A percentile compares a stretch with the other conserved stretches of the same genome.
Conservation (phyloP, 768 basidiomycete genomes). For the Mycena epipterygia region DNA sequence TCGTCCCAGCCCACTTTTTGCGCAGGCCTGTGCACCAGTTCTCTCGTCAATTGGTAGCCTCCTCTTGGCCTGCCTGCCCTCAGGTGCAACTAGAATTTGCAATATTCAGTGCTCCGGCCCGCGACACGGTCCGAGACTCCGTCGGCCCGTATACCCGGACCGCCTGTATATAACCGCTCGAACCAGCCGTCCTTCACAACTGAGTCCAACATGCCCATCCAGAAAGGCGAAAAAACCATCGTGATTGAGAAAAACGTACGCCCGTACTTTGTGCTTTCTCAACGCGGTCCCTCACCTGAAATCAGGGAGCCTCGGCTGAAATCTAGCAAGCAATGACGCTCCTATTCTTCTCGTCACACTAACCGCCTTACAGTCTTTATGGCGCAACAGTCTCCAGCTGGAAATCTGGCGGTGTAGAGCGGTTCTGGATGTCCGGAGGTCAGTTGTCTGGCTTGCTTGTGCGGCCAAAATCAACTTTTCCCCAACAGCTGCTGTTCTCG, state of each 20-base stretch:
- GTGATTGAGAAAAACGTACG: not conserved
- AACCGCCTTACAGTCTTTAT: not conserved
- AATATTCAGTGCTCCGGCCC: too few relatives aligned
- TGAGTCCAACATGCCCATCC: not conserved
- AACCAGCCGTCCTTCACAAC: not conserved
- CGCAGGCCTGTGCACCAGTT: too few relatives aligned
- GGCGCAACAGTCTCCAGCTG: not conserved
- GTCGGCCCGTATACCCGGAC: not conserved
- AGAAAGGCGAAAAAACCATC: conserved; percentile 1
- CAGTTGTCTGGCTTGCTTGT: not conserved
- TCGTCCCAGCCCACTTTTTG: too few relatives aligned
- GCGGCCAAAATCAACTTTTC: not conserved
- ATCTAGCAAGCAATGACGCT: not conserved
- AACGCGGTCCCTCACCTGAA: not conserved
- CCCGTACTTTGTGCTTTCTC: not conserved
- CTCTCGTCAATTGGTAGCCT: too few relatives aligned
- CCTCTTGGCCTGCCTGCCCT: too few relatives aligned
- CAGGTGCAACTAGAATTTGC: too few relatives aligned
- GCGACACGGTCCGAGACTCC: not conserved
- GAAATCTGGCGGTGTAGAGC: conserved; percentile 1
- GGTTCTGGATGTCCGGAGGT: conserved; percentile 11
- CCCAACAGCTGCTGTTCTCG: not conserved
- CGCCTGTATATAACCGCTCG: not conserved
- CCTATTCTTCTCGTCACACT: not conserved
- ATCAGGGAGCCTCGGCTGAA: not conserved